Conservation (phyloP, 768 basidiomycete genomes). For the Hysterangium stoloniferum region DNA sequence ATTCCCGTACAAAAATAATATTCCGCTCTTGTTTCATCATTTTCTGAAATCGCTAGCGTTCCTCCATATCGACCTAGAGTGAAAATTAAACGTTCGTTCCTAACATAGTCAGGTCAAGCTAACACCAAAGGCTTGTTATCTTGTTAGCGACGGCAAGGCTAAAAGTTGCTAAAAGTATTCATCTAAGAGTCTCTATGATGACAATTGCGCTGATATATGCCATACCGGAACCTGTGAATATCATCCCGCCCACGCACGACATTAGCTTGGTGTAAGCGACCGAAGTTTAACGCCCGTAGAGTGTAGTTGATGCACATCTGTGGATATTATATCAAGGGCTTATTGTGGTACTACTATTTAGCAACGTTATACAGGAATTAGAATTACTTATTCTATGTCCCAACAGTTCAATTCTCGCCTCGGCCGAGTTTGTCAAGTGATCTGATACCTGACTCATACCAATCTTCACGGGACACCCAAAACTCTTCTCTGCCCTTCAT, state of each 20-base stretch:
- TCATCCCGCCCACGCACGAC: background rate
- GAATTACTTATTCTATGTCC: background rate
- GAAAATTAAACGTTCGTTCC: background rate
- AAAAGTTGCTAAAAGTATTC: background rate
- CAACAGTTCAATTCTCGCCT: conserved; percentile 25
- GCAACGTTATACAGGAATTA: conserved; percentile 1
- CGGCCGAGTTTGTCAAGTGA: conserved; percentile 84
- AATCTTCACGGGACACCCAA: conserved; percentile 92
- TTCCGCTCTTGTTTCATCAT: background rate
- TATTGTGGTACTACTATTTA: background rate
- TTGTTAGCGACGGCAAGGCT: background rate
- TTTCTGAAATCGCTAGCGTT: background rate
- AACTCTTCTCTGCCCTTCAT: conserved; percentile 94
- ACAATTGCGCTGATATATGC: background rate
- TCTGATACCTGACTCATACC: conserved; percentile 83
- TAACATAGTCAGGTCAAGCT: background rate
- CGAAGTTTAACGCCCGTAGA: background rate
- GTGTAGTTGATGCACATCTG: background rate
- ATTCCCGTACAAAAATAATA: conserved; percentile 11
- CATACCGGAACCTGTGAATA: background rate
- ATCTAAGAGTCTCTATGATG: background rate
- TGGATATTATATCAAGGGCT: background rate
- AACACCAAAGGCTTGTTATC: background rate
- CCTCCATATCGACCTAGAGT: conserved; percentile 10
- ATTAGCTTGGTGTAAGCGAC: background rate